Conservation (phyloP, 495 filamentous ascomycete genomes). For the Margaritispora aquatica region DNA sequence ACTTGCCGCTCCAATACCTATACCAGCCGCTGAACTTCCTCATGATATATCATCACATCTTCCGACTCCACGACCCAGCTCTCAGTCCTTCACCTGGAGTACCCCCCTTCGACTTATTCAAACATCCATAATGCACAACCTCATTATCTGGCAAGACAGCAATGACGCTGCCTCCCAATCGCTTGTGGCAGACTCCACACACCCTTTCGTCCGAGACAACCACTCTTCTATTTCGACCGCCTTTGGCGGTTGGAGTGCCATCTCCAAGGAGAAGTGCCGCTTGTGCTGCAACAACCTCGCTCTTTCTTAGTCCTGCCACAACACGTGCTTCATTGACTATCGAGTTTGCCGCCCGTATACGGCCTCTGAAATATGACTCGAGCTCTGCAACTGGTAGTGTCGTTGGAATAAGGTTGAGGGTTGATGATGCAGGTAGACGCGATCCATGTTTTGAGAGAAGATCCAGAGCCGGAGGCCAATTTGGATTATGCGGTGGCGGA, state of each 20-base stretch:
- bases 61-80: conserved; percentile 2
- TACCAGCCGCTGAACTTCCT: neutral
- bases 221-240: conserved; percentile 63
- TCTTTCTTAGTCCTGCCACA: conserved; percentile 65
- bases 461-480: conserved; percentile 74
- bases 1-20: conserved; percentile 1
- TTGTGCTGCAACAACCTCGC: conserved; percentile 65
- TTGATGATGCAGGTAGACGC: conserved; percentile 78
- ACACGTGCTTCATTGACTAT: conserved; percentile 72
- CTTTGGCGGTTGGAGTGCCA: conserved; percentile 44
- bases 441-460: conserved; percentile 88
- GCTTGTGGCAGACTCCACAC: conserved; percentile 87
- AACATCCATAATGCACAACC: conserved; percentile 83
- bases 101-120: conserved; percentile 34
- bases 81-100: conserved; percentile 14
- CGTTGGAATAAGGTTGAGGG: conserved; percentile 79
- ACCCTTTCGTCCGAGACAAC: conserved; percentile 80
- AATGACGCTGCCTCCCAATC: conserved; percentile 85
- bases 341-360: conserved; percentile 82
- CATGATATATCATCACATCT: neutral
- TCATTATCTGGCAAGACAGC: conserved; percentile 46
- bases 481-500: conserved; percentile 63
- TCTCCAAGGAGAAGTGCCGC: conserved; percentile 65
- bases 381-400: conserved; percentile 70
- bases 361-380: conserved; percentile 84